Evolutionary conservation across 2,329 filamentous ascomycete species (phyloP).

Genomic region (Bipolaris sorokiniana): DNA sequence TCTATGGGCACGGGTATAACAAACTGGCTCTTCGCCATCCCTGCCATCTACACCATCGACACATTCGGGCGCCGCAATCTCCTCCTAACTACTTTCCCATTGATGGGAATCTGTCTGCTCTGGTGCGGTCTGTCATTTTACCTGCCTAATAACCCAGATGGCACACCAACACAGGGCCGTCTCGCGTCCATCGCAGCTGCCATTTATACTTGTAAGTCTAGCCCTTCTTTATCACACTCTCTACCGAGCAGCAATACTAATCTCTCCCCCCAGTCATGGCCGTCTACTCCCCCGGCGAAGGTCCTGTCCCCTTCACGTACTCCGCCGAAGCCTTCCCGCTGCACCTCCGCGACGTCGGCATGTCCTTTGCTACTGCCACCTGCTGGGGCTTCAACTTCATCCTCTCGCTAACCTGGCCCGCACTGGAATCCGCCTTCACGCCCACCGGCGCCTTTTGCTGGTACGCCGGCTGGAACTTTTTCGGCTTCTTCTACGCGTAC

Average conservation of each 20-base stretch:
- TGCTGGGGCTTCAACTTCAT: slow-evolving; percentile 65
- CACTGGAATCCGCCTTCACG: slow-evolving; percentile 55
- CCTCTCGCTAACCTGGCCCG: slow-evolving; percentile 61
- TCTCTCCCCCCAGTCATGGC: slow-evolving; percentile 49
- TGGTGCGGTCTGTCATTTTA: slow-evolving; percentile 41
- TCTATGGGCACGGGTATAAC: slow-evolving; percentile 55
- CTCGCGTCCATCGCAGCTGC: slow-evolving; percentile 44
- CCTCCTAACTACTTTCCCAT: slow-evolving; percentile 54
- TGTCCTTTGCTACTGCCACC: slow-evolving; percentile 57
- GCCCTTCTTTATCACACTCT: not conserved
- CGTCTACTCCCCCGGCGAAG: slow-evolving; percentile 46
- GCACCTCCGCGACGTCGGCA: slow-evolving; percentile 52
- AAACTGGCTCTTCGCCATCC: slow-evolving; percentile 55
- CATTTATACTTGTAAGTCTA: slow-evolving; percentile 11
- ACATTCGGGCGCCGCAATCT: slow-evolving; percentile 54
- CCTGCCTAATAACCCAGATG: slow-evolving; percentile 24
- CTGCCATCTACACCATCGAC: slow-evolving; percentile 53
- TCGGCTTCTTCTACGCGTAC: slow-evolving; percentile 55
- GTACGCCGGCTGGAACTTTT: slow-evolving; percentile 63
- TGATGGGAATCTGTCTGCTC: slow-evolving; percentile 52
- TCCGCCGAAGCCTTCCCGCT: slow-evolving; percentile 54
- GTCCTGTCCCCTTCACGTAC: slow-evolving; percentile 46
- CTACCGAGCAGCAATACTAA: not conserved
- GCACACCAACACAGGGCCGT: slow-evolving; percentile 24
- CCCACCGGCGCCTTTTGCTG: slow-evolving; percentile 61